Conservation (phyloP, 176 grass and related monocot genomes). For the Carex scoparia region DNA sequence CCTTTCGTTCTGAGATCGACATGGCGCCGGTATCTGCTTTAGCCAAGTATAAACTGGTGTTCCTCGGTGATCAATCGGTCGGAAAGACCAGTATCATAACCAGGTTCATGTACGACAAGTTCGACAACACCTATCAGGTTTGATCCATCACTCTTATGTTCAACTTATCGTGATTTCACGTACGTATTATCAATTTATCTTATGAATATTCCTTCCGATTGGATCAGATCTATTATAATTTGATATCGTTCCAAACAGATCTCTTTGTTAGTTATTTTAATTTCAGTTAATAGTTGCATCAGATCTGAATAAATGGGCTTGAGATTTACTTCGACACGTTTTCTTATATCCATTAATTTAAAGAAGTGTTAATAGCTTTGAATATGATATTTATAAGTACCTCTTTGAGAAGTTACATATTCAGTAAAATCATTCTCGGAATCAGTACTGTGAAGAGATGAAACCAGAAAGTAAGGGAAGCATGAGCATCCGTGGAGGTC, state of each 20-base stretch:
- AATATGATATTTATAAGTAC: neutral
- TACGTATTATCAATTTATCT: neutral
- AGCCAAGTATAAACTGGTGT: slow-evolving; percentile 93
- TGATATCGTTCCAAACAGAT: neutral
- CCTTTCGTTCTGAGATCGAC: slow-evolving; percentile 37
- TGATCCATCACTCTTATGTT: neutral
- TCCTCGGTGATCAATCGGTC: slow-evolving; percentile 92
- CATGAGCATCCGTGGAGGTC: neutral
- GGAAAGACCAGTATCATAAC: slow-evolving; percentile 97
- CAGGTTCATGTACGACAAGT: slow-evolving; percentile 96
- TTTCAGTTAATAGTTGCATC: neutral
- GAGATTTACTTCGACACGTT: neutral
- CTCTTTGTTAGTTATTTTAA: neutral
- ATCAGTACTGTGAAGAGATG: neutral
- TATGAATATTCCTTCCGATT: neutral
- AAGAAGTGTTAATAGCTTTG: neutral
- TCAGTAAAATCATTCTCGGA: neutral
- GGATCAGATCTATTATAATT: slow-evolving; percentile 15
- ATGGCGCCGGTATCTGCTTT: slow-evolving; percentile 89
- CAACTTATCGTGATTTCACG: neutral
- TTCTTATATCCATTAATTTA: neutral
- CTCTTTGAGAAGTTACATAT: neutral
- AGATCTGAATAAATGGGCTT: slow-evolving; percentile 3
- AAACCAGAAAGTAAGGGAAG: neutral
- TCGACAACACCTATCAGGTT: slow-evolving; percentile 51